Evolutionary conservation across 2,329 filamentous ascomycete genomes (phyloP).

Genomic region (Talaromyces albobiverticillius): DNA sequence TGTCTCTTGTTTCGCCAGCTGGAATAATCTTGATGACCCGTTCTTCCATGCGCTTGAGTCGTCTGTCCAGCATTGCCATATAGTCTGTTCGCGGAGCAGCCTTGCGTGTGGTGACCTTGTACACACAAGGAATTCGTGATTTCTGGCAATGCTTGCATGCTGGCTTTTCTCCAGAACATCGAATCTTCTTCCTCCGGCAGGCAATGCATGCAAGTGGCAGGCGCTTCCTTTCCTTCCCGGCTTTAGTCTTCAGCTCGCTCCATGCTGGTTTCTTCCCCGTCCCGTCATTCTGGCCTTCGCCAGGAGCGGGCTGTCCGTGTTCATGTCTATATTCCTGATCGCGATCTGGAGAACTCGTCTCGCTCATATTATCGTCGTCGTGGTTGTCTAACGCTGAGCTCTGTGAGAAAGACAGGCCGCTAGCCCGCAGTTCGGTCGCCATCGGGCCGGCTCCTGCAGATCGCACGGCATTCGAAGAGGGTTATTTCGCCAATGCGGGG

Average conservation of each 20-base stretch:
- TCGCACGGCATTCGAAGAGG: conserved; percentile 1
- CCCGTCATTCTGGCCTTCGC: neutral
- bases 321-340: conserved; percentile 22
- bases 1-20: conserved; percentile 72
- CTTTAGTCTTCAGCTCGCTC: conserved; percentile 85
- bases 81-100: conserved; percentile 94
- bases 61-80: conserved; percentile 98
- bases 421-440: conserved; percentile 32
- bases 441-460: conserved; percentile 36
- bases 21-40: conserved; percentile 94
- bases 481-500: too few relatives aligned
- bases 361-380: conserved; percentile 36
- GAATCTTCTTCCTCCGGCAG: conserved; percentile 94
- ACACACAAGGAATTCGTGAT: conserved; percentile 91
- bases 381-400: conserved; percentile 24
- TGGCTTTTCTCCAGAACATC: conserved; percentile 95
- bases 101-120: conserved; percentile 94
- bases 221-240: conserved; percentile 92
- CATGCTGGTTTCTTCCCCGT: conserved; percentile 55
- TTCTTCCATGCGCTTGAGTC: conserved; percentile 95
- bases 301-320: conserved; percentile 14
- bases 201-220: conserved; percentile 92
- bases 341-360: conserved; percentile 33
- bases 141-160: conserved; percentile 94
- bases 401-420: conserved; percentile 22